A percentile compares a stretch with the other conserved stretches of the same genome.
phyloP scores from a whole-genome alignment of 768 basidiomycete species.

The Suillus spraguei region DNA sequence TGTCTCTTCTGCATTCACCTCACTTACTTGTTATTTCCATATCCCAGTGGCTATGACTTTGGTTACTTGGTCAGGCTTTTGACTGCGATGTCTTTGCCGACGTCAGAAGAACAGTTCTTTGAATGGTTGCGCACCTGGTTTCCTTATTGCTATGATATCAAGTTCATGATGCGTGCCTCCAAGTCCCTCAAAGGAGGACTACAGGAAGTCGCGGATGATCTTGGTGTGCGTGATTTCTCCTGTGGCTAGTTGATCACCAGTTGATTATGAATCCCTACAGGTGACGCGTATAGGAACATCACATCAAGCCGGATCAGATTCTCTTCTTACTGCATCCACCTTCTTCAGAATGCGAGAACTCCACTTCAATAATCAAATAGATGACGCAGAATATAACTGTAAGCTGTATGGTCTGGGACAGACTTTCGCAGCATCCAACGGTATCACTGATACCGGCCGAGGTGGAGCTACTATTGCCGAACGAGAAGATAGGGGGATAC shows the following conservation, averaged over 20 bases:
- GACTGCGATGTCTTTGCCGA: slow-evolving; percentile 82
- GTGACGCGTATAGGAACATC: slow-evolving; percentile 87
- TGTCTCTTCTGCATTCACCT: neutral
- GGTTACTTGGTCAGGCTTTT: slow-evolving; percentile 97
- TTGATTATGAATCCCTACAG: slow-evolving; percentile 40
- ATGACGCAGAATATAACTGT: slow-evolving; percentile 80
- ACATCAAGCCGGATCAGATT: slow-evolving; percentile 98
- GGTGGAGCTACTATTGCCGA: slow-evolving; percentile 84
- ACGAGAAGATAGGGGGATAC: slow-evolving; percentile 63
- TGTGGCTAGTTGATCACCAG: neutral
- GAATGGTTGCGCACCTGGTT: slow-evolving; percentile 89
- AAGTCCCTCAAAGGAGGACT: slow-evolving; percentile 85
- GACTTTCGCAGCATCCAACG: slow-evolving; percentile 71
- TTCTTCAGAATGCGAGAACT: slow-evolving; percentile 96
- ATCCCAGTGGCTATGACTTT: slow-evolving; percentile 92
- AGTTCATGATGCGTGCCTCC: slow-evolving; percentile 89
- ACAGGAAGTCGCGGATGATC: slow-evolving; percentile 95
- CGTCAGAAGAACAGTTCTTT: slow-evolving; percentile 89
- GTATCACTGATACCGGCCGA: slow-evolving; percentile 62
- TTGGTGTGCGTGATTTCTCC: slow-evolving; percentile 66
- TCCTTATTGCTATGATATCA: slow-evolving; percentile 96
- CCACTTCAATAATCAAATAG: slow-evolving; percentile 90
- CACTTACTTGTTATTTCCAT: slow-evolving; percentile 5
- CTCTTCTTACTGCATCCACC: slow-evolving; percentile 86
- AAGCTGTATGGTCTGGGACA: slow-evolving; percentile 85